These are phyloP conservation scores for Rhytidhysteron rufulum DNA, from an alignment of 2,329 filamentous ascomycete species.

Conservation along the genomic window DNA sequence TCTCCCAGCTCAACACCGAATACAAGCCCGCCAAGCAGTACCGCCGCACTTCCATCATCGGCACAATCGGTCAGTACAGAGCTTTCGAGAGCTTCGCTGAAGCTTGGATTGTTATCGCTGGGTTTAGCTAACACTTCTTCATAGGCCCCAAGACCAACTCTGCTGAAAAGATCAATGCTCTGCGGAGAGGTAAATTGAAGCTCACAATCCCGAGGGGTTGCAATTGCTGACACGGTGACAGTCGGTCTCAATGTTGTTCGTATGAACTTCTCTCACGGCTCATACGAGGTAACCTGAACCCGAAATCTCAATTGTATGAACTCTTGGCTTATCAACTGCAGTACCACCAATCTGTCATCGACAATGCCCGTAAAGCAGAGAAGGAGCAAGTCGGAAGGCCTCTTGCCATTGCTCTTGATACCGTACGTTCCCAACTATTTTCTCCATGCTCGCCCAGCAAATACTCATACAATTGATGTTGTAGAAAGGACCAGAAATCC, in stretches of 20 bases:
- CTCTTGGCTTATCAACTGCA: constrained; percentile 31
- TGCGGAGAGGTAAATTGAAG: constrained; percentile 60
- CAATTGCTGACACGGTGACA: constrained; percentile 20
- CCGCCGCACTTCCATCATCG: constrained; percentile 96
- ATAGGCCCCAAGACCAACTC: constrained; percentile 95
- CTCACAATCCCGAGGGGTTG: background rate
- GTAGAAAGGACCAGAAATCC: constrained; percentile 79
- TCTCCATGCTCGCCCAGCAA: background rate
- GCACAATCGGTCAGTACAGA: constrained; percentile 72
- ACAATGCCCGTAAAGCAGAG: constrained; percentile 88
- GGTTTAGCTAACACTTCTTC: background rate
- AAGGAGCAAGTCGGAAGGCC: constrained; percentile 73
- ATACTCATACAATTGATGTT: constrained; percentile 10
- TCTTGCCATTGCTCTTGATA: constrained; percentile 88
- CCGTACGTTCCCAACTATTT: constrained; percentile 45
- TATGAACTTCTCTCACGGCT: constrained; percentile 98
- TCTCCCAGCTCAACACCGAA: constrained; percentile 80
- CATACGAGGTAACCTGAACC: constrained; percentile 62
- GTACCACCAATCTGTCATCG: constrained; percentile 98
- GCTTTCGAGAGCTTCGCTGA: background rate
- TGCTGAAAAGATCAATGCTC: constrained; percentile 91
- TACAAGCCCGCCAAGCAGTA: constrained; percentile 84
- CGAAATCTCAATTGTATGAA: background rate
- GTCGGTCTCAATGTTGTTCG: constrained; percentile 96
- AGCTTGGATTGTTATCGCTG: constrained; percentile 1